phyloP scores from a whole-genome alignment of 2,329 filamentous ascomycete genomes.

The Epichloe brachyelytri region DNA sequence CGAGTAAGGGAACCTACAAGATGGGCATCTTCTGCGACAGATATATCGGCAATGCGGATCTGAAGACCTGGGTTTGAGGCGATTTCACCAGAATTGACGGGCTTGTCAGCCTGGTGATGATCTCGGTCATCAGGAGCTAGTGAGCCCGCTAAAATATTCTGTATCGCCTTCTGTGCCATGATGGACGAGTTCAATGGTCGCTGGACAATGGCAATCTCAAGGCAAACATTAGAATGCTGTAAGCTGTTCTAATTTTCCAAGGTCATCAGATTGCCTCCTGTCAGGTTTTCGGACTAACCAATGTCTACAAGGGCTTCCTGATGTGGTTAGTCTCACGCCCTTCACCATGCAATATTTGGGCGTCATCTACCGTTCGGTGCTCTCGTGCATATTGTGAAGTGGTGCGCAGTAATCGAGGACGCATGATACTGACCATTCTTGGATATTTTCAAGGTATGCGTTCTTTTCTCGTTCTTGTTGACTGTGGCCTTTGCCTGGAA shows the following conservation, averaged over 20 bases:
- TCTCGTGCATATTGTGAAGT: too few species aligned
- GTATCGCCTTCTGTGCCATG: background rate
- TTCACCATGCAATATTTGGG: too few species aligned
- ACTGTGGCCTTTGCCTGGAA: too few species aligned
- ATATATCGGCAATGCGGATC: constrained; percentile 10
- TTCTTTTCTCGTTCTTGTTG: too few species aligned
- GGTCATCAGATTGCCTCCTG: too few species aligned
- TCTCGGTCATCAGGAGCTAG: background rate
- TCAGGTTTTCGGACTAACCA: too few species aligned
- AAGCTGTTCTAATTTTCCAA: background rate
- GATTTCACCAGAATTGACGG: background rate
- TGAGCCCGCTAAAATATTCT: background rate
- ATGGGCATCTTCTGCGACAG: constrained; percentile 9
- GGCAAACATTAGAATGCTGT: background rate
- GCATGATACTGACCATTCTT: too few species aligned
- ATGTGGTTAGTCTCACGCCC: too few species aligned
- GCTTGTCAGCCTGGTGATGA: background rate
- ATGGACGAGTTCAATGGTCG: background rate
- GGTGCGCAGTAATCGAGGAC: too few species aligned
- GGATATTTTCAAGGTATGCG: too few species aligned
- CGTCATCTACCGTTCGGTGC: too few species aligned
- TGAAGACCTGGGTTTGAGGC: background rate
- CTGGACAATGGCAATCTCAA: background rate
- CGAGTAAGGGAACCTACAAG: constrained; percentile 8
- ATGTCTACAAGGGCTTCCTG: too few species aligned